Evolutionary conservation across 2,329 filamentous ascomycete species (phyloP), one percentile per base, ranked within the genome.

Genomic region (Huntiella bhutanensis): DNA sequence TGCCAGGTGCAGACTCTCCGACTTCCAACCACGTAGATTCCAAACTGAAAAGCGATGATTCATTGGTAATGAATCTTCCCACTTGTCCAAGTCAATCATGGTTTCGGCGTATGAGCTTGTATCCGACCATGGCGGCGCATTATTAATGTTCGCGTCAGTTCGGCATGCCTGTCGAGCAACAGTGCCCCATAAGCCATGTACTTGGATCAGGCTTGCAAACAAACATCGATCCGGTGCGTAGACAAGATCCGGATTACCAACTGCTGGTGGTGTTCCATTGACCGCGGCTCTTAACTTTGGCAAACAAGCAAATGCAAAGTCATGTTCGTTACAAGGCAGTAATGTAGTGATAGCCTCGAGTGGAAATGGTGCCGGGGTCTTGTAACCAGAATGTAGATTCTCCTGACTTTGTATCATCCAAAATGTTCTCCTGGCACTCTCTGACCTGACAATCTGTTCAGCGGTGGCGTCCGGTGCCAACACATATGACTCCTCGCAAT

Each of bases 381-480:
- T 58, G 47, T 57, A 56, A 5, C 59, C 57, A 2, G 61, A 59
- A 50, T 62, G 57, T 0, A 63, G 53, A 49, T 62, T 62, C 49
- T 61, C 59, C 36, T 59, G 57, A 43, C 54, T 60, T 46, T 60
- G 54, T 5, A 62, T 53, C 55, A 63, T 58, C 61, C 61, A 63
- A 51, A 61, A 62, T 0, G 58, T 60, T 7, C 60, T 53, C 4
- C 60, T 51, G 1, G 60, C 60, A 19, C 55, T 55, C 44, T 62
- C 60, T 13, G 56, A 53, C 4, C 55, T 49, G 5, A 62, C 56
- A 12, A 60, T 48, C n/a, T 57, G 52, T 5, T 61, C 56, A 5
- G 54, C 40, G 0, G 55, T 49, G 4, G 55, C 55, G 16, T 50
- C 49, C 0, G 49, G 42, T 1, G 54, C 51, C 0, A 62, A 51